Base-by-base conservation (phyloP, 768 basidiomycete genomes). In the Leccinum variicolor region DNA sequence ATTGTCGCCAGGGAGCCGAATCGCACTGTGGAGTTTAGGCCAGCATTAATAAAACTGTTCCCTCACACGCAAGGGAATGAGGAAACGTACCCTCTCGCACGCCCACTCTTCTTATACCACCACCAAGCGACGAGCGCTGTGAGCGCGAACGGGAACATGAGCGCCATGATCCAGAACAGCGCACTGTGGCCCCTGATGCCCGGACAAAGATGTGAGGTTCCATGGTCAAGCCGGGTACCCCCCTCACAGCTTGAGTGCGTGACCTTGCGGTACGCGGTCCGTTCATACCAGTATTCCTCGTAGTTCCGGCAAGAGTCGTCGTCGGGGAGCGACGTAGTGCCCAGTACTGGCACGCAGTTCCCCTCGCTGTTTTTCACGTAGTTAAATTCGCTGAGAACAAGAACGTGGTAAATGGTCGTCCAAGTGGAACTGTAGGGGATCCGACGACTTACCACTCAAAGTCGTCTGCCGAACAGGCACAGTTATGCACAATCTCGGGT, bases 241-340 rank as follows among this genome's bases (percentile, higher is more conserved):
- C 85, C 94, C 53, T 86, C 83, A 69, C 97, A 99, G 21, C 79
- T 83, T 34, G 95, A 96, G 71, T 89, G 90, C 1, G 90, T 90
- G 50, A 98, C 91, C 73, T 92, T 87, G 52, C 94, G 90, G 69
- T 96, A 96, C 5, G 87, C 76, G 0, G 96, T 98, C 26, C 94
- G 86, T 53, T 93, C 94, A 69, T 94, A 98, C 97, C 97, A 99
- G 70, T 80, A 92, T 3, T 88, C 84, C 47, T 85, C 85, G 19
- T 77, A 81, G 53, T 73, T 72, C 21, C 74, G 76, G 66, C 91
- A 94, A 5, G 81, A 78, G 28, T 81, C 80, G 39, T 94, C 91
- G 26, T 77, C 62, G 0, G 81, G 70, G 11, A 89, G 79, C 0
- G 94, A 81, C 4, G 73, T 70, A 0, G 87, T 87, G 11, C 89